These are phyloP conservation scores for Ascochyta viciae-villosae DNA, from an alignment of 2,329 filamentous ascomycete genomes.

Conservation along the genomic window DNA sequence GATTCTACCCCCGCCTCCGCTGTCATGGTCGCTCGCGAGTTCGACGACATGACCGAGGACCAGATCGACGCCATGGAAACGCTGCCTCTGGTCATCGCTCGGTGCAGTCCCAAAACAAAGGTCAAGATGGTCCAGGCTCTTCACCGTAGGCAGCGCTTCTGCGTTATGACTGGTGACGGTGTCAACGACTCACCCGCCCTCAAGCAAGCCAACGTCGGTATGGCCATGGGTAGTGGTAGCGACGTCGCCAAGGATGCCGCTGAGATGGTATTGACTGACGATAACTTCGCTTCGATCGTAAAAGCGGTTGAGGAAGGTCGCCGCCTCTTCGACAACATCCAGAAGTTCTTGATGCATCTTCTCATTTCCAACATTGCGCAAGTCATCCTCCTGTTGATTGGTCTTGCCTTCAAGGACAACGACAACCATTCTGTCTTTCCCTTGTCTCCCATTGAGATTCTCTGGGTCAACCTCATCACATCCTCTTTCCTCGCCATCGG, in stretches of 20 bases:
- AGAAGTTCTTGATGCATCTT: conserved; percentile 57
- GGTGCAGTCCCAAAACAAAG: conserved; percentile 56
- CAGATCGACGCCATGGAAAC: conserved; percentile 52
- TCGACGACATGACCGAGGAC: conserved; percentile 53
- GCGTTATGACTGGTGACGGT: conserved; percentile 54
- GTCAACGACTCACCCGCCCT: conserved; percentile 52
- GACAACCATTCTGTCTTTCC: conserved; percentile 55
- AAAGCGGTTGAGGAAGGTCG: conserved; percentile 52
- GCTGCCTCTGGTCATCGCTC: conserved; percentile 55
- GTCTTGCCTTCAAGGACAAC: conserved; percentile 55
- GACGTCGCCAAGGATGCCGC: conserved; percentile 52
- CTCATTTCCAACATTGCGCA: conserved; percentile 58
- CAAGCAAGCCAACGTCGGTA: conserved; percentile 52
- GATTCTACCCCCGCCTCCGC: conserved; percentile 32
- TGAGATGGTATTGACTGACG: conserved; percentile 51
- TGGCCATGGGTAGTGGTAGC: conserved; percentile 52
- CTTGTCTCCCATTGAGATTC: conserved; percentile 56
- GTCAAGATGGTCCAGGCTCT: conserved; percentile 56
- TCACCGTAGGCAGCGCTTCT: conserved; percentile 48
- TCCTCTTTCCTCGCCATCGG: conserved; percentile 57
- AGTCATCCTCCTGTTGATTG: conserved; percentile 56
- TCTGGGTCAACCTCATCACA: conserved; percentile 58
- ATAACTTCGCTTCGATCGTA: conserved; percentile 53
- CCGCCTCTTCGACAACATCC: conserved; percentile 52
- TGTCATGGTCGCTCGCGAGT: conserved; percentile 55